These are phyloP conservation scores for Haplosporangium sp. DNA, from an alignment of 371 early-diverging fungal genomes.

Conservation along the genomic window DNA sequence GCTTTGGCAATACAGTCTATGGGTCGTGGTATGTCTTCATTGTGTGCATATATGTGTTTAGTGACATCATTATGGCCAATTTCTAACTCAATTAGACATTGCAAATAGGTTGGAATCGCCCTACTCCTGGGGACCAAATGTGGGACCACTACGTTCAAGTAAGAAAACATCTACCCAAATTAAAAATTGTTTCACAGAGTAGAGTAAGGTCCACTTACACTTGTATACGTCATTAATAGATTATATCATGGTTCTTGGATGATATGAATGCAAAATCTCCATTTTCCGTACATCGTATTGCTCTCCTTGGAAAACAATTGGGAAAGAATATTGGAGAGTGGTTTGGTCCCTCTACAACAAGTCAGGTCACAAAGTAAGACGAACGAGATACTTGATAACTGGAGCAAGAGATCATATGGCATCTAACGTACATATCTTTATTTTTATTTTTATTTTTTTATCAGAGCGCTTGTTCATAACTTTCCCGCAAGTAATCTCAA, in stretches of 20 bases:
- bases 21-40: conserved; percentile 67
- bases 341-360: conserved; percentile 96
- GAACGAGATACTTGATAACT: background rate
- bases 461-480: conserved; percentile 76
- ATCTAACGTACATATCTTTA: background rate
- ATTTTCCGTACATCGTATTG: conserved; percentile 94
- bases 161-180: conserved; percentile 2
- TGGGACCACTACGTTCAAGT: conserved; percentile 62
- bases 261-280: conserved; percentile 78
- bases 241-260: conserved; percentile 88
- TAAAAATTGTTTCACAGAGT: background rate
- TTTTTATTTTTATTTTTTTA: background rate
- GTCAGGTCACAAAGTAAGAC: conserved; percentile 86
- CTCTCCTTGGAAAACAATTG: conserved; percentile 83
- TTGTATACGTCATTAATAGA: conserved; percentile 52
- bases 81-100: background rate
- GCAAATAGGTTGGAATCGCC: conserved; percentile 64
- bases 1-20: conserved; percentile 79
- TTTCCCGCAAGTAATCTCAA: conserved; percentile 70
- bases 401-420: background rate
- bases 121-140: conserved; percentile 46
- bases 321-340: conserved; percentile 95
- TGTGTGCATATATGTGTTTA: background rate
- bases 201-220: background rate
- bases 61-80: background rate